Evolutionary conservation across 306 rosid species (phyloP).

Genomic region (Begonia masoniana): DNA sequence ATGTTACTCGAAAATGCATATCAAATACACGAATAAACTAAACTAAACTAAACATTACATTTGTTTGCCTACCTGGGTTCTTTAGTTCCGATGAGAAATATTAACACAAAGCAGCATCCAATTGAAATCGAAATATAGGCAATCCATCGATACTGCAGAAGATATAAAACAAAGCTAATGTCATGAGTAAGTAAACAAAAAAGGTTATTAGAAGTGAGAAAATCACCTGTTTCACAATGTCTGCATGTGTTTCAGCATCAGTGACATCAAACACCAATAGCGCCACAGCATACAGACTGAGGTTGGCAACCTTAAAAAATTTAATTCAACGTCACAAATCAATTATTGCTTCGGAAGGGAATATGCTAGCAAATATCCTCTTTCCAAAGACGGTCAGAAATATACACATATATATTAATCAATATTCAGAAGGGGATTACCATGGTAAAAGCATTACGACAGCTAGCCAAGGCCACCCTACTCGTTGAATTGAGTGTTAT

Average conservation of each 20-base stretch:
- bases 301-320: conserved; percentile 68
- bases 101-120: conserved; percentile 79
- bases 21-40: neutral
- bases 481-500: conserved; percentile 76
- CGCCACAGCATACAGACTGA: conserved; percentile 72
- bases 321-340: neutral
- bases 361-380: neutral
- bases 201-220: neutral
- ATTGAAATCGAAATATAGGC: conserved; percentile 78
- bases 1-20: neutral
- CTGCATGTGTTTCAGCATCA: conserved; percentile 26
- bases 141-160: conserved; percentile 83
- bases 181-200: conserved; percentile 5
- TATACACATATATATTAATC: neutral
- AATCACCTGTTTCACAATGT: conserved; percentile 64
- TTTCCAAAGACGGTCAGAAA: conserved; percentile 1
- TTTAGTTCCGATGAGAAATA: conserved; percentile 61
- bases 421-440: conserved; percentile 27
- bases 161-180: conserved; percentile 10
- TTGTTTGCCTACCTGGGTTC: conserved; percentile 68
- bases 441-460: conserved; percentile 94
- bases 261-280: conserved; percentile 43
- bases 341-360: neutral
- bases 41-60: neutral
- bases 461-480: conserved; percentile 87